A percentile compares a stretch with the other conserved stretches of the same genome.
phyloP scores from a whole-genome alignment of 2,329 filamentous ascomycete genomes.

The Botrytis galanthina region DNA sequence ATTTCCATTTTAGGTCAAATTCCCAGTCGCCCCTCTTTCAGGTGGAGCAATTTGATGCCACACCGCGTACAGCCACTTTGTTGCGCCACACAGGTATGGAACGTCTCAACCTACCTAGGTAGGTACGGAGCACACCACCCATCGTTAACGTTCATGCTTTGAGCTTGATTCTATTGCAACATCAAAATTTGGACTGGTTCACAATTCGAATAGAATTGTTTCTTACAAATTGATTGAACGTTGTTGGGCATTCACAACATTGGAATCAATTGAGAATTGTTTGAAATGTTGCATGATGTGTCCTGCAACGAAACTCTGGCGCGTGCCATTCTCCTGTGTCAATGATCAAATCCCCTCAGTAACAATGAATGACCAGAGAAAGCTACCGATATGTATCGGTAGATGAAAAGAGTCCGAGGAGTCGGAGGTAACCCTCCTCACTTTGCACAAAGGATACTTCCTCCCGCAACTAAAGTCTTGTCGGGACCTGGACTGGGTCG shows the following conservation, averaged over 20 bases:
- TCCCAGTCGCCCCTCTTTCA: neutral
- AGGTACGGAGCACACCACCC: neutral
- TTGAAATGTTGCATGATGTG: neutral
- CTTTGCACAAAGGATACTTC: neutral
- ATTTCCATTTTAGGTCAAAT: conserved; percentile 4
- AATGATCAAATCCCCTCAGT: neutral
- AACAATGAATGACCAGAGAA: neutral
- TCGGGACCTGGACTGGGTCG: conserved; percentile 6
- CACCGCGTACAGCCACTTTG: neutral
- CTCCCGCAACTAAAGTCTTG: neutral
- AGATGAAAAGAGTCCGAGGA: conserved; percentile 2
- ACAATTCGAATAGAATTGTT: neutral
- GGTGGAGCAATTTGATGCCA: neutral
- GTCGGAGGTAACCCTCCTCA: neutral
- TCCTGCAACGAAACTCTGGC: neutral
- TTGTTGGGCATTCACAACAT: neutral
- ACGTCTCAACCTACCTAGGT: neutral
- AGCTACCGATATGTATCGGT: neutral
- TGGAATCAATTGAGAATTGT: neutral
- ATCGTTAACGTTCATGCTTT: neutral
- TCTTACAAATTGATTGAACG: neutral
- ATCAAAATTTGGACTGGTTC: neutral
- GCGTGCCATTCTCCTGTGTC: neutral
- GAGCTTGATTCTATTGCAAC: neutral
- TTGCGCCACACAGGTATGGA: neutral